Base-by-base conservation (phyloP, 2,329 filamentous ascomycete genomes). In the Fusarium denticulatum region DNA sequence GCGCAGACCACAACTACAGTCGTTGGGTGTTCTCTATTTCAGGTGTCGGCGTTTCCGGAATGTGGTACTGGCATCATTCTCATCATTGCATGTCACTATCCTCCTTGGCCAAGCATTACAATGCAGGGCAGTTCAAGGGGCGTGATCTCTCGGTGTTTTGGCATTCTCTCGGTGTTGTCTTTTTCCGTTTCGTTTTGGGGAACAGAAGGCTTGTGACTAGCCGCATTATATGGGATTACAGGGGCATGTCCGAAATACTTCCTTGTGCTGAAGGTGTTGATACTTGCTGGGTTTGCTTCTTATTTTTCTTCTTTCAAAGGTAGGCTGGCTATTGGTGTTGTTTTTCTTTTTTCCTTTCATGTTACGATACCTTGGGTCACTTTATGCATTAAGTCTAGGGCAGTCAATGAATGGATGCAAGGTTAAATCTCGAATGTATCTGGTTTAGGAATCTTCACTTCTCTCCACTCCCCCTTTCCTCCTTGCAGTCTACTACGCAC, bases 281-380 rank as follows among this genome's bases (percentile, higher is more conserved):
- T 71, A 37, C 36, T 70, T 40, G 14, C 24, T 53, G 49, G 56
- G 39, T 30, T 68, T 62, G 28, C 40, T 50, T 66, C 69, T 69
- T 43, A 42, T 76, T 76, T 22, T 28, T 39, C 34, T 53, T 15
- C 34, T 55, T 57, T 62, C 49, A 30, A 68, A 60, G 26, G 59
- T 49, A 73, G 74, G 42, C 65, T 63, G 61, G 53, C 72, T 67
- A 52, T 53, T 24, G 68, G 42, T 59, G 49, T 66, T 52, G 49
- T 11, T 36, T 52, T 34, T 52, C 30, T 52, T 11, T 18, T 14
- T 34, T 50, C 24, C 72, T 67, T 67, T 67, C 65, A 67, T 69
- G 53, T 75, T 71, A 69, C 70, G 76, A 78, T 78, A 76, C 76
- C 73, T 77, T 47, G 55, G 67, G 50, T 68, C 34, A 47, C 58